These are phyloP conservation scores for Cardamine resedifolia DNA, from an alignment of 345 rosid species.

Conservation along the genomic window DNA sequence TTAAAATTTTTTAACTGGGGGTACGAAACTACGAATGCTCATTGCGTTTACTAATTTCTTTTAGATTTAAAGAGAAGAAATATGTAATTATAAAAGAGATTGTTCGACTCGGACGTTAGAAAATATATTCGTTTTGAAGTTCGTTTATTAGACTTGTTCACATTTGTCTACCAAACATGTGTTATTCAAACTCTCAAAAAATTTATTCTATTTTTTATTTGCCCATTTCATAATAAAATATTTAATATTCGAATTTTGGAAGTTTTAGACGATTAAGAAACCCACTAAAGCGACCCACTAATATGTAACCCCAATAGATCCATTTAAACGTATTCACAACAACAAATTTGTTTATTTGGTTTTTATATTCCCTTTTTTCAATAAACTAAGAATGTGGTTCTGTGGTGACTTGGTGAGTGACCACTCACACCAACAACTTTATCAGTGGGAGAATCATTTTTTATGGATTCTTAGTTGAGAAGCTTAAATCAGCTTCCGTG, in stretches of 20 bases:
- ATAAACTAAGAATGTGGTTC: slow-evolving; percentile 20
- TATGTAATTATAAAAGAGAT: background rate
- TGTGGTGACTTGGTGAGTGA: slow-evolving; percentile 19
- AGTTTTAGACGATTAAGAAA: no score
- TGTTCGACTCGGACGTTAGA: background rate
- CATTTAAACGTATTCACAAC: background rate
- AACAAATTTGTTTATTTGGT: background rate
- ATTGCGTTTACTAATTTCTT: background rate
- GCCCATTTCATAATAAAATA: background rate
- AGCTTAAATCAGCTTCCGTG: background rate
- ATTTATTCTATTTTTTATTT: background rate
- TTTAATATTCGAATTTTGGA: background rate
- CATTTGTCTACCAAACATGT: background rate
- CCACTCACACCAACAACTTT: slow-evolving; percentile 24
- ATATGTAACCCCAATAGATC: no score
- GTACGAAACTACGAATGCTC: background rate
- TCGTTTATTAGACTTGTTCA: background rate
- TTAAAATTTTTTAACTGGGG: no score
- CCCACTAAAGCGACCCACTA: background rate
- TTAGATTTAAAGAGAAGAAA: background rate
- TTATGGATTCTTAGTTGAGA: background rate
- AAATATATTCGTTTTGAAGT: background rate
- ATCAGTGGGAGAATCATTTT: slow-evolving; percentile 2
- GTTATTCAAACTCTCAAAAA: background rate
- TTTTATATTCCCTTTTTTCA: background rate